Base-by-base conservation (phyloP, 1,139 yeast genomes). In the Entelexis paramagnoliae region DNA sequence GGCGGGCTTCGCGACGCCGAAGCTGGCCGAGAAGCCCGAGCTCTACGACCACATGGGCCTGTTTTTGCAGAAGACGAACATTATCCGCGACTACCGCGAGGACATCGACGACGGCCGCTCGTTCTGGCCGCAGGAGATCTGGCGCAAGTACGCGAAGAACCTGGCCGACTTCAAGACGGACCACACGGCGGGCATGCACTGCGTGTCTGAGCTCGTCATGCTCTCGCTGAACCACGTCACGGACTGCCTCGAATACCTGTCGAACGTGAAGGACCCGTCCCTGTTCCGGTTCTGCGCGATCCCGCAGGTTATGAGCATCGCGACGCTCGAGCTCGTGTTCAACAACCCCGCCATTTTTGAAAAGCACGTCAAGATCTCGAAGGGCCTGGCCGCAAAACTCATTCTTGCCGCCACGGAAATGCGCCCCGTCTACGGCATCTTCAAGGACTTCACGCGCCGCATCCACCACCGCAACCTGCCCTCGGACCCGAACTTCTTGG, bases 231-330 rank as follows among this genome's bases (percentile, higher is more conserved):
- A 72, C 40, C 96, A 89, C 63, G 91, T 79, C 41, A 78, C 77
- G 52, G 93, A 87, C 63, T 85, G 82, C 34, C 74, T 93, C 62
- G 77, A 77, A 52, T 93, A 85, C 65, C 74, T 93, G 54, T 77
- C 93, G 26, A 73, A 81, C 59, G 78, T 91, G 47, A 77, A 78
- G 55, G 98, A 93, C 63, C 86, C 84, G 52, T 80, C 95, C 0
- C 72, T 83, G 49, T 91, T 87, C 73, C 83, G 81, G 60, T 91
- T 91, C 72, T 89, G 97, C 71, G 89, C 96, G 17, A 91, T 91
- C 64, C 98, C 98, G 19, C 98, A 91, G 69, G 96, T 89, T 32
- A 91, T 91, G 98, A 96, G 97, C 40, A 83, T 91, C 65, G 96
- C 97, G 9, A 87, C 97, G 0, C 73, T 91, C 62, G 89, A 91